Evolutionary conservation across 1,284 basidiomycete species (phyloP).

Genomic region (Leccinum angustisporum): DNA sequence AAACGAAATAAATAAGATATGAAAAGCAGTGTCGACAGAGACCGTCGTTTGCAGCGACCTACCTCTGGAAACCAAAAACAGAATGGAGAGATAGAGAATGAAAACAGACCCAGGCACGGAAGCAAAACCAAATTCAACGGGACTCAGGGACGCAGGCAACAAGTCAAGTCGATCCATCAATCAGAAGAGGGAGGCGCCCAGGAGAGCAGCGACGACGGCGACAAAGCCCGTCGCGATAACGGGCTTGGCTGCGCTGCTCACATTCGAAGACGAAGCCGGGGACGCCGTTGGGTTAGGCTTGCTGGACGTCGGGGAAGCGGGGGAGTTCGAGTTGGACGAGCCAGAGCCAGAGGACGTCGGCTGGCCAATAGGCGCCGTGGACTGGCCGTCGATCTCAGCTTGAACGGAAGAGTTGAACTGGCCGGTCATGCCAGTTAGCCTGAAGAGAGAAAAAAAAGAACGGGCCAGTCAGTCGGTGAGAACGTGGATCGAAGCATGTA

Average conservation of each 20-base stretch:
- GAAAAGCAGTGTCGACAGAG: neutral
- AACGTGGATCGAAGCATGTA: neutral
- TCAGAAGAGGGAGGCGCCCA: slow-evolving; percentile 27
- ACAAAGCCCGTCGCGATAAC: slow-evolving; percentile 22
- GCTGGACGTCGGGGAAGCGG: neutral
- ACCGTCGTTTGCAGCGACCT: neutral
- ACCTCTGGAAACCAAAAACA: neutral
- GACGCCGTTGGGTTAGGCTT: slow-evolving; percentile 17
- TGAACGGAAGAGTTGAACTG: slow-evolving; percentile 53
- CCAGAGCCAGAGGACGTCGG: too few species aligned
- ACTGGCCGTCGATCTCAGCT: too few species aligned
- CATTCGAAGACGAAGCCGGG: slow-evolving; percentile 5
- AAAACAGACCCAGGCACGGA: neutral
- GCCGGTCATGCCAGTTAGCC: slow-evolving; percentile 64
- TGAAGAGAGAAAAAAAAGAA: slow-evolving; percentile 27
- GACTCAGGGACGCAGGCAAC: neutral
- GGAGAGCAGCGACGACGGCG: slow-evolving; percentile 20
- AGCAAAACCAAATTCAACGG: neutral
- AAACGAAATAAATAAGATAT: neutral
- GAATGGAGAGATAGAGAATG: neutral
- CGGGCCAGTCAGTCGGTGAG: neutral
- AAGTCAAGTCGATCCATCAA: neutral
- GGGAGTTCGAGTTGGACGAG: neutral
- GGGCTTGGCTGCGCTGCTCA: slow-evolving; percentile 23
- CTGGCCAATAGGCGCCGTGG: too few species aligned